These are phyloP conservation scores for Penicillium mononematosum DNA, from an alignment of 495 filamentous ascomycete species.

Conservation along the genomic window DNA sequence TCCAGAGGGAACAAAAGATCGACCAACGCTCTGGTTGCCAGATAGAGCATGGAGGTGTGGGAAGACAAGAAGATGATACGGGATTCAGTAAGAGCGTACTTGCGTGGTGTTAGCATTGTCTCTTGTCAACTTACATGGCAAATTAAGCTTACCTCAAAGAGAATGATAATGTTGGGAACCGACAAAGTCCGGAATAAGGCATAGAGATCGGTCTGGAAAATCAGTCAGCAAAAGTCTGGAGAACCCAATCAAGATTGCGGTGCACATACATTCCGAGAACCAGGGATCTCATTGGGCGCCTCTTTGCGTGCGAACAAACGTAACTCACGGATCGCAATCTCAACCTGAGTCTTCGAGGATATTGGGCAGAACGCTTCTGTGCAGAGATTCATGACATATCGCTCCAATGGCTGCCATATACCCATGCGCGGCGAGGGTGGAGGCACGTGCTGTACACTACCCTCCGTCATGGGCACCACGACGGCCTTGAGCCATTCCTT, in stretches of 20 bases:
- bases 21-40: conserved; percentile 78
- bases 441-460: conserved; percentile 76
- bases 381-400: conserved; percentile 97
- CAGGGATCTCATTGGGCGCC: conserved; percentile 89
- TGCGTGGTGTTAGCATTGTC: conserved; percentile 20
- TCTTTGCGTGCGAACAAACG: conserved; percentile 91
- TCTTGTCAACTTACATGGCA: not conserved
- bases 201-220: conserved; percentile 74
- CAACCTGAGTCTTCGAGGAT: conserved; percentile 92
- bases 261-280: conserved; percentile 66
- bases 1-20: conserved; percentile 86
- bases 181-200: conserved; percentile 86
- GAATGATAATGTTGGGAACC: conserved; percentile 83
- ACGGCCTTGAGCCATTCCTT: conserved; percentile 97
- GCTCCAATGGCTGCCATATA: conserved; percentile 94
- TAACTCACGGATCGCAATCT: conserved; percentile 85
- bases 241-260: not conserved
- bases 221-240: conserved; percentile 24
- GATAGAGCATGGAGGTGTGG: conserved; percentile 92
- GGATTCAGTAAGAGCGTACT: conserved; percentile 86
- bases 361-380: conserved; percentile 91
- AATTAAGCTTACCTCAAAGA: conserved; percentile 64
- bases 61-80: conserved; percentile 95
- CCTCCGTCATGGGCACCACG: conserved; percentile 90
- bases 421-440: conserved; percentile 87